phyloP scores from a whole-genome alignment of 2,329 filamentous ascomycete species.

The Xylaria sp. region DNA sequence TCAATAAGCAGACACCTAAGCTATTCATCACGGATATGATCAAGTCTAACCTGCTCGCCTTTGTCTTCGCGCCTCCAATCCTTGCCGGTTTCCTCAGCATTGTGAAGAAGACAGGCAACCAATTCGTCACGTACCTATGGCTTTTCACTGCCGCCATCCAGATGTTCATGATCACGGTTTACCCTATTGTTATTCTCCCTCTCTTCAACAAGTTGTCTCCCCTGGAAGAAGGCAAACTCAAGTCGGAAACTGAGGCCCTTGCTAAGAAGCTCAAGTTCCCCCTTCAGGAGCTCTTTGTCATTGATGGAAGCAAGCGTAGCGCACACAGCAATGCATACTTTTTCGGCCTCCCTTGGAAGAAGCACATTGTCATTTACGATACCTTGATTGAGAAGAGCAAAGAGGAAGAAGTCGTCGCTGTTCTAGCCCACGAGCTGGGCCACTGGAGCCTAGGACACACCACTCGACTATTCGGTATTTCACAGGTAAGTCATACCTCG shows the following conservation, averaged over 20 bases:
- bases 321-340: constrained; percentile 95
- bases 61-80: constrained; percentile 85
- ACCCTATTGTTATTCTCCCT: constrained; percentile 92
- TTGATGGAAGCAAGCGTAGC: constrained; percentile 89
- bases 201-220: constrained; percentile 99
- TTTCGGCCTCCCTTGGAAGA: constrained; percentile 98
- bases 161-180: constrained; percentile 94
- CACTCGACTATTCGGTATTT: constrained; percentile 87
- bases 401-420: constrained; percentile 90
- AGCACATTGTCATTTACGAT: constrained; percentile 99
- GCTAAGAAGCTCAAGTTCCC: constrained; percentile 89
- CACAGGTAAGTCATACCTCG: constrained; percentile 68
- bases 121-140: constrained; percentile 99
- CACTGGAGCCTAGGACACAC: constrained; percentile 98
- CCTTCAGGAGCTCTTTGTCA: constrained; percentile 91
- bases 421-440: constrained; percentile 93
- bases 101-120: constrained; percentile 90
- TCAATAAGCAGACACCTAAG: constrained; percentile 96
- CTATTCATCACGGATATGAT: constrained; percentile 91
- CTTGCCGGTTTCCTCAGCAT: constrained; percentile 93
- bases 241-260: constrained; percentile 86
- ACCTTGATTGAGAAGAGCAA: constrained; percentile 96
- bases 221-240: constrained; percentile 85
- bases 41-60: constrained; percentile 86
- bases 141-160: constrained; percentile 89